Base-by-base conservation (phyloP, 139 green algal genomes). In the Eudorina sp. region DNA sequence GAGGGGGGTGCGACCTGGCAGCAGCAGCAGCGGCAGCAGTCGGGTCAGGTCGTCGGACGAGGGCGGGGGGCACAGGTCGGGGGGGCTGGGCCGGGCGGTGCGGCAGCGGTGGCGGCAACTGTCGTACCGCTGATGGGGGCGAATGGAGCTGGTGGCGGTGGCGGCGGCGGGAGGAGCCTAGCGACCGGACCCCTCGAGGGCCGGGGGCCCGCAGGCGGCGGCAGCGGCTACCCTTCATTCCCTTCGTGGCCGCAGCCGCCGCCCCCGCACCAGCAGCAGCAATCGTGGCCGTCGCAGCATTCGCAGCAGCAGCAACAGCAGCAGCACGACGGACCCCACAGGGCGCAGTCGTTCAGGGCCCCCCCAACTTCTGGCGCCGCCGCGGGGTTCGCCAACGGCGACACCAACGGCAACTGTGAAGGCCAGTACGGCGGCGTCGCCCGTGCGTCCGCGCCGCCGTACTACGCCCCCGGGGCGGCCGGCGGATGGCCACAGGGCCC, bases 241-340 rank as follows among this genome's bases (percentile, higher is more conserved):
- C n/a, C n/a, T n/a, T n/a, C n/a, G 29, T 13, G 18, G 19, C 64
- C 16, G 64, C n/a, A 43, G 64, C 31, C 8, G 16, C 64, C 6
- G 64, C n/a, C n/a, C n/a, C n/a, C n/a, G n/a, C n/a, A n/a, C n/a
- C n/a, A n/a, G n/a, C n/a, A n/a, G n/a, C n/a, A n/a, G n/a, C n/a
- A n/a, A n/a, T n/a, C 64, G 64, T 45, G 31, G 64, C 64, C 21
- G 27, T 7, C 13, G 64, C 74, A 48, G 29, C 43, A 76, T 62
- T 60, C 34, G 36, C 64, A 88, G 80, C 90, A 85, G 46, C 79
- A 55, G 5, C 64, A 93, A 34, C 41, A 62, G 53, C 66, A 91
- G 66, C 83, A 89, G 70, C 73, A 88, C 66, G 36, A 90, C 48
- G 31, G 19, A 83, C 27, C 23, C 6, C 45, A 31, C 13, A 48